Conservation (phyloP, 2,329 filamentous ascomycete genomes). For the Cercospora sojina region DNA sequence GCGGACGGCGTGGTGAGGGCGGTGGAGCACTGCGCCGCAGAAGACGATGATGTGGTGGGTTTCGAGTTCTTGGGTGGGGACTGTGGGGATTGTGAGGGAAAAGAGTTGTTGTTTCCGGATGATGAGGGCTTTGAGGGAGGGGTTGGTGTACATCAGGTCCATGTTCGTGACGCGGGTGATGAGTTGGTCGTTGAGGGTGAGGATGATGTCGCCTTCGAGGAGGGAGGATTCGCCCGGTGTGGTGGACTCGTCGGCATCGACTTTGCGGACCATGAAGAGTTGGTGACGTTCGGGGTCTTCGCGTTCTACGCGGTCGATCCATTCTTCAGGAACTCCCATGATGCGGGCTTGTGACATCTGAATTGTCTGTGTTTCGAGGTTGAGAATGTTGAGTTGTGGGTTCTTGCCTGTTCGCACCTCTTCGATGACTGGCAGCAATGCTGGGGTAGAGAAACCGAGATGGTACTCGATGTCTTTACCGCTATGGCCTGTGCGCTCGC, state of each 20-base stretch:
- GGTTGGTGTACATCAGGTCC: slow-evolving; percentile 93
- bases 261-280: slow-evolving; percentile 97
- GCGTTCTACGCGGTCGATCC: slow-evolving; percentile 85
- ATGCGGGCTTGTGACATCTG: slow-evolving; percentile 96
- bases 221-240: slow-evolving; percentile 50
- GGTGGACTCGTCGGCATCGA: slow-evolving; percentile 56
- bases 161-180: slow-evolving; percentile 92
- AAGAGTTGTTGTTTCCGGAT: slow-evolving; percentile 82
- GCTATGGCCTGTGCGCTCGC: slow-evolving; percentile 74
- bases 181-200: slow-evolving; percentile 86
- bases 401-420: slow-evolving; percentile 77
- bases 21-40: slow-evolving; percentile 89
- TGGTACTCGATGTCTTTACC: slow-evolving; percentile 96
- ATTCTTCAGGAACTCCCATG: slow-evolving; percentile 94
- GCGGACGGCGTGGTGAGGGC: slow-evolving; percentile 90
- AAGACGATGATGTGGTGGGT: slow-evolving; percentile 90
- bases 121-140: slow-evolving; percentile 77
- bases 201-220: slow-evolving; percentile 85
- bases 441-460: slow-evolving; percentile 84
- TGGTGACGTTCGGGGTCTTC: slow-evolving; percentile 92
- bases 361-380: slow-evolving; percentile 90
- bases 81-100: slow-evolving; percentile 74
- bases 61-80: slow-evolving; percentile 85
- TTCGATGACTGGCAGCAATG: slow-evolving; percentile 81
- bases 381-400: slow-evolving; percentile 84